Conservation (phyloP, 1,139 yeast genomes). For the Geotrichum siamense region DNA sequence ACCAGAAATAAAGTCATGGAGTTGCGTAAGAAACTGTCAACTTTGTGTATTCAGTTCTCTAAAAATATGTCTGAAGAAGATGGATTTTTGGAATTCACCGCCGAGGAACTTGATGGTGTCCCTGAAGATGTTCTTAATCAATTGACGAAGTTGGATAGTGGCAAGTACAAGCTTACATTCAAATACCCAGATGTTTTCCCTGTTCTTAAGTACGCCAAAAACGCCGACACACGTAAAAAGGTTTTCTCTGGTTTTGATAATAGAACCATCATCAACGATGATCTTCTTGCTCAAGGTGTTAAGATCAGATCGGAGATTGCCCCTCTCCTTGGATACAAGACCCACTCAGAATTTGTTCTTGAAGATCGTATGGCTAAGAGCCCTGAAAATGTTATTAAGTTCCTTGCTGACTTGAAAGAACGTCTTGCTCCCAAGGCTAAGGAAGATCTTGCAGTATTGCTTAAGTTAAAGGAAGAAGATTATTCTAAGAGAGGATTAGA, state of each 20-base stretch:
- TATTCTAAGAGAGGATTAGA: slow-evolving; percentile 40
- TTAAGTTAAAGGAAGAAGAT: slow-evolving; percentile 50
- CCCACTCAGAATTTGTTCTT: slow-evolving; percentile 60
- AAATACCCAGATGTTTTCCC: slow-evolving; percentile 77
- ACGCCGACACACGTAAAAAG: slow-evolving; percentile 54
- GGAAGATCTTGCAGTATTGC: slow-evolving; percentile 46
- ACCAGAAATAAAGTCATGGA: slow-evolving; percentile 50
- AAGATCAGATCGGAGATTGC: slow-evolving; percentile 57
- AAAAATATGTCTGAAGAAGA: slow-evolving; percentile 68
- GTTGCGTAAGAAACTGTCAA: slow-evolving; percentile 53
- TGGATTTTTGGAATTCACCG: slow-evolving; percentile 51
- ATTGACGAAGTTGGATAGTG: slow-evolving; percentile 45
- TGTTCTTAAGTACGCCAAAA: slow-evolving; percentile 60
- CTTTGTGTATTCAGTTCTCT: slow-evolving; percentile 49
- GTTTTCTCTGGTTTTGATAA: slow-evolving; percentile 63
- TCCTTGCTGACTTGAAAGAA: slow-evolving; percentile 52
- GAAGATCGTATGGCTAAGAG: slow-evolving; percentile 77
- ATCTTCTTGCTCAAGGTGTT: slow-evolving; percentile 52
- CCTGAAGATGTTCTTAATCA: slow-evolving; percentile 56
- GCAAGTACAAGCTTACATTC: slow-evolving; percentile 60
- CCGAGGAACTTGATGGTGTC: slow-evolving; percentile 64
- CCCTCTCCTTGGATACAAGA: slow-evolving; percentile 53
- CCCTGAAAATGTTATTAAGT: slow-evolving; percentile 50
- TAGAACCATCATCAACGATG: slow-evolving; percentile 54
- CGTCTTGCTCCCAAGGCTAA: slow-evolving; percentile 55